These are phyloP conservation scores for Collybia mongolica DNA, from an alignment of 768 basidiomycete species.

Conservation along the genomic window DNA sequence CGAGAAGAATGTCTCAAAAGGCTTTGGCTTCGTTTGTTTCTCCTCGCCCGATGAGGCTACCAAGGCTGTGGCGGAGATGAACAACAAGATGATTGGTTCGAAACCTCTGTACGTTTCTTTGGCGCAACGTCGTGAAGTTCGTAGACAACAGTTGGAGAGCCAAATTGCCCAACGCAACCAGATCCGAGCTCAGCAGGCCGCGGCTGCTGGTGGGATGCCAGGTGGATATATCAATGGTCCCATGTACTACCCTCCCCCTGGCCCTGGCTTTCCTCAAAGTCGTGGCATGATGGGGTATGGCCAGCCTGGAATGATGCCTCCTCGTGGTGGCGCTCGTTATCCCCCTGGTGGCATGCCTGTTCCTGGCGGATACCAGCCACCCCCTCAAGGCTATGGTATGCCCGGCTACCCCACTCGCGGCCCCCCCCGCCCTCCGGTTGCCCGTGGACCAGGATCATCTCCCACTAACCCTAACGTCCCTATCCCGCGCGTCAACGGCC, in stretches of 20 bases:
- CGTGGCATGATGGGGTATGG: constrained; percentile 80
- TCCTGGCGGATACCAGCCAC: constrained; percentile 62
- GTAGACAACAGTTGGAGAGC: constrained; percentile 96
- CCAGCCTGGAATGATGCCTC: constrained; percentile 84
- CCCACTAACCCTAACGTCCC: constrained; percentile 63
- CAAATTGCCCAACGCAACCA: constrained; percentile 99
- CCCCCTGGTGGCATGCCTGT: constrained; percentile 63
- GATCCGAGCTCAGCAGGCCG: constrained; percentile 94
- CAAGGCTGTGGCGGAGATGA: constrained; percentile 99
- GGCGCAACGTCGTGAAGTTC: constrained; percentile 97
- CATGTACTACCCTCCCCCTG: constrained; percentile 85
- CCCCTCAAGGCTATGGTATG: constrained; percentile 74
- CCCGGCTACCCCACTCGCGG: constrained; percentile 63
- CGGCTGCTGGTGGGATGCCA: constrained; percentile 74
- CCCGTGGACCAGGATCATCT: constrained; percentile 69
- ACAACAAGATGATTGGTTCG: constrained; percentile 99
- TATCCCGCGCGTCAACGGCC: constrained; percentile 64
- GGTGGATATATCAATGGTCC: constrained; percentile 82
- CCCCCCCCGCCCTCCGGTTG: constrained; percentile 59
- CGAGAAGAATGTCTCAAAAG: constrained; percentile 89
- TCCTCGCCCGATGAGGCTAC: constrained; percentile 98
- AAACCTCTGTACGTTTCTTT: constrained; percentile 99
- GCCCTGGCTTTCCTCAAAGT: constrained; percentile 80
- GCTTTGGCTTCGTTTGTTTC: constrained; percentile 99
- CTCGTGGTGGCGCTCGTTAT: constrained; percentile 57